Evolutionary conservation across 176 grass and related monocot species (phyloP), one percentile per base, ranked within the genome.

Genomic region (Eragrostis curvula): DNA sequence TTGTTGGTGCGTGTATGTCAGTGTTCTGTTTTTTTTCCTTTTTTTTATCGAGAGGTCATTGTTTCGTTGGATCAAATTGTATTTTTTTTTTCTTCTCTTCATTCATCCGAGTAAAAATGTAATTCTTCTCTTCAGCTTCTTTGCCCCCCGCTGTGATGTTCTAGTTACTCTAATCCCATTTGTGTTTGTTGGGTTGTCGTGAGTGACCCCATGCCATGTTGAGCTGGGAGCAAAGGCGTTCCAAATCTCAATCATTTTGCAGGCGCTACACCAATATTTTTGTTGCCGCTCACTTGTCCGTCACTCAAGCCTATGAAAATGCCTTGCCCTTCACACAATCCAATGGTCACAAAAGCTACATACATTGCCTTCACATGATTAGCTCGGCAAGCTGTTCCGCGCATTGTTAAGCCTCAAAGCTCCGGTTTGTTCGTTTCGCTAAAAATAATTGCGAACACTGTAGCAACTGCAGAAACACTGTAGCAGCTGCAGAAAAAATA

Each of bases 91-190:
- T 48, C n/a, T n/a, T 10, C 18, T 52, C 72, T 86, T 77, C 73
- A 94, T 94, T 94, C 86, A 91, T 94, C 41, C 73, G 83, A 80
- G 82, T 84, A 87, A 89, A 36, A 84, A 84, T 89, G 92, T 89
- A 78, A 59, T 90, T 77, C 62, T 44, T 55, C 45, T 63, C 78
- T 24, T 71, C 5, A 27, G 43, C 50, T 21, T 76, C 52, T 15
- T 21, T 32, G 13, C 18, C 20, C 49, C 66, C 66, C 6, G 50
- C 56, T 32, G 45, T 74, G 65, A 78, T 73, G 58, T 43, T 71
- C 51, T 8, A n/a, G 16, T 15, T 21, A 36, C 48, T 60, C 50
- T 44, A 42, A 15, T 60, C 12, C 3, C 27, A 27, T 17, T 46
- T 56, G 13, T 20, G 20, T 27, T 50, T 50, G 30, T 55, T 52